phyloP scores from a whole-genome alignment of 2,329 filamentous ascomycete genomes.

The Penicillium sp. region DNA sequence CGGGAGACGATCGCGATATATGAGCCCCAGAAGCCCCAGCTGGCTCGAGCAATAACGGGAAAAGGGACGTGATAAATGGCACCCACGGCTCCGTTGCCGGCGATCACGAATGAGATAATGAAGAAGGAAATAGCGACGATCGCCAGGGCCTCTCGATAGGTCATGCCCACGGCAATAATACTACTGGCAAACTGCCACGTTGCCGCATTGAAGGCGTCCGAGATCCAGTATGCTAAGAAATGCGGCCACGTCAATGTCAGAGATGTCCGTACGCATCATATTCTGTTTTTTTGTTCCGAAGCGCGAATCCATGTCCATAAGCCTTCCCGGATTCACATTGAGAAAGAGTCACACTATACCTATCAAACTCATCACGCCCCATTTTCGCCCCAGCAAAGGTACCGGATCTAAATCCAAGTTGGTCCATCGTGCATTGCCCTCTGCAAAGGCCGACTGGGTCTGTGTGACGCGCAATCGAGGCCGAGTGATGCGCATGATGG shows the following conservation, averaged over 20 bases:
- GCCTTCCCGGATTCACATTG: no score
- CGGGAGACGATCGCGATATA: constrained; percentile 51
- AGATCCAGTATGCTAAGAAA: constrained; percentile 45
- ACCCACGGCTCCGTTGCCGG: constrained; percentile 53
- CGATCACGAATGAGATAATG: constrained; percentile 55
- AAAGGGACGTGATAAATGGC: constrained; percentile 50
- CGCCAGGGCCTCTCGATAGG: constrained; percentile 46
- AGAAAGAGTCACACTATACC: constrained; percentile 10
- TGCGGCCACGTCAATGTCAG: background rate
- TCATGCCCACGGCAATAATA: constrained; percentile 48
- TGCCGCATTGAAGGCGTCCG: constrained; percentile 48
- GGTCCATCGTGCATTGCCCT: constrained; percentile 41
- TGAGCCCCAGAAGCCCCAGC: constrained; percentile 54
- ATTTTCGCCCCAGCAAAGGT: constrained; percentile 39
- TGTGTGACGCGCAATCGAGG: constrained; percentile 43
- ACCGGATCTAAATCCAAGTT: constrained; percentile 49
- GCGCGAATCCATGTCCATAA: no score
- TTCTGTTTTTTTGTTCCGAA: no score
- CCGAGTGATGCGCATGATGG: constrained; percentile 26
- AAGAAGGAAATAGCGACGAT: constrained; percentile 50
- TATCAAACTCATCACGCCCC: constrained; percentile 43
- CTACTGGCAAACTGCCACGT: constrained; percentile 51
- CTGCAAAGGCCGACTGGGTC: constrained; percentile 42
- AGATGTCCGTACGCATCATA: background rate
- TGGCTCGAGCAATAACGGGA: constrained; percentile 50